These are phyloP conservation scores for Porphyrellus sp. DNA, from an alignment of 1,284 basidiomycete species.

Conservation along the genomic window DNA sequence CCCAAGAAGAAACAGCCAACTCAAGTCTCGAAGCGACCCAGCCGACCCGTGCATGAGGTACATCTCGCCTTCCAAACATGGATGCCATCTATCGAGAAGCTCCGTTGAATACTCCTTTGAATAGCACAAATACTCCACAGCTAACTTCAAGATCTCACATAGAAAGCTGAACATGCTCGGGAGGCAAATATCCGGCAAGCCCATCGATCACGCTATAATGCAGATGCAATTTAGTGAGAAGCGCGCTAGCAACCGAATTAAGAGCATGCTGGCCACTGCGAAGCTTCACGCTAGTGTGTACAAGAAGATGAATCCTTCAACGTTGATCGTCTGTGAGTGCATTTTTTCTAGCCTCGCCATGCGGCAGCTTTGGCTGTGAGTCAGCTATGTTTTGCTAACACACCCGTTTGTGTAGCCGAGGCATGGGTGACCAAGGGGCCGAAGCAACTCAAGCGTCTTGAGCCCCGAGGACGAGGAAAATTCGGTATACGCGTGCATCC, in stretches of 20 bases:
- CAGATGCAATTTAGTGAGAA: constrained; percentile 97
- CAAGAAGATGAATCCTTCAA: constrained; percentile 73
- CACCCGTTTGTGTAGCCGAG: constrained; percentile 54
- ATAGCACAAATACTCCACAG: constrained; percentile 88
- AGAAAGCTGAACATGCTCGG: constrained; percentile 89
- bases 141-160: constrained; percentile 89
- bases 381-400: constrained; percentile 5
- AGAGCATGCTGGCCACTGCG: constrained; percentile 86
- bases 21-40: constrained; percentile 16
- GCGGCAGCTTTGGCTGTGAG: neutral
- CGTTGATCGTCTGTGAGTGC: constrained; percentile 72
- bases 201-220: constrained; percentile 90
- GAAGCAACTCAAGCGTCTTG: constrained; percentile 64
- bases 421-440: constrained; percentile 92
- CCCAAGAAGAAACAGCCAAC: constrained; percentile 15
- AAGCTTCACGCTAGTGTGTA: constrained; percentile 81
- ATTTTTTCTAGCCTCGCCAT: neutral
- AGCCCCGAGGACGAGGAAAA: constrained; percentile 84
- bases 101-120: neutral
- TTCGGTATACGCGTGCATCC: constrained; percentile 79
- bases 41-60: constrained; percentile 31
- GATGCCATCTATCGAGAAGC: constrained; percentile 6
- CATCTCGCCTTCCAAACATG: neutral
- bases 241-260: constrained; percentile 79
- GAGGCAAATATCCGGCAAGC: constrained; percentile 83